Base-by-base conservation (phyloP, 352 stramenopile species). In the Phytophthora syringae region DNA sequence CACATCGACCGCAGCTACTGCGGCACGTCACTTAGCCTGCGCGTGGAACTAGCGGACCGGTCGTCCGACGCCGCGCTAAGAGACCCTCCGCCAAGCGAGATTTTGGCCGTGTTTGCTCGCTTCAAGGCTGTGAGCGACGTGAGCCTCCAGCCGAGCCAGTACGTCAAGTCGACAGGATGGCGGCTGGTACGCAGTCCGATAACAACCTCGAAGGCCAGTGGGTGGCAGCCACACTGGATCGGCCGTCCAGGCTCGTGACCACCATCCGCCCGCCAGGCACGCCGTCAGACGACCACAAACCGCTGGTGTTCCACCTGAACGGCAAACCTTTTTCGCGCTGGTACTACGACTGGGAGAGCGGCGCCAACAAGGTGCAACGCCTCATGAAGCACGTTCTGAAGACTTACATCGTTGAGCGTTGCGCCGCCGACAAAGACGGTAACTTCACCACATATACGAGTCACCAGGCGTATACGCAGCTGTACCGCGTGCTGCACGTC, bases 291-390 rank as follows among this genome's bases (percentile, higher is more conserved):
- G 64, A 72, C 16, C 49, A 59, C 13, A 76, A 76, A 43, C 62
- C 51, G 15, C 47, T 64, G 4, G 20, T 88, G 43, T n/a, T n/a
- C n/a, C n/a, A n/a, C n/a, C n/a, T n/a, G n/a, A 86, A 88, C 43
- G 30, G 60, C 5, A 71, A 75, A n/a, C 53, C 74, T 5, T 58
- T 49, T 39, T 52, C 61, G 5, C 67, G 74, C 9, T 89, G 80
- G 80, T 86, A 86, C 63, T 89, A 86, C 60, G 69, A 84, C 40
- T 89, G 80, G 80, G 80, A 83, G 52, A 85, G 77, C 57, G 77
- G 66, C 0, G 74, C 77, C n/a, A 88, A 72, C 36, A 86, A 83
- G 47, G 75, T 70, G 1, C 79, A 85, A 49, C 73, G 80, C 11
- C 77, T 85, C 53, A 89, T 72, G 34, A 79, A 84, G 47, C 80